Base-by-base conservation (phyloP, 2,329 filamentous ascomycete species). In the Mycosphaerella sp. region DNA sequence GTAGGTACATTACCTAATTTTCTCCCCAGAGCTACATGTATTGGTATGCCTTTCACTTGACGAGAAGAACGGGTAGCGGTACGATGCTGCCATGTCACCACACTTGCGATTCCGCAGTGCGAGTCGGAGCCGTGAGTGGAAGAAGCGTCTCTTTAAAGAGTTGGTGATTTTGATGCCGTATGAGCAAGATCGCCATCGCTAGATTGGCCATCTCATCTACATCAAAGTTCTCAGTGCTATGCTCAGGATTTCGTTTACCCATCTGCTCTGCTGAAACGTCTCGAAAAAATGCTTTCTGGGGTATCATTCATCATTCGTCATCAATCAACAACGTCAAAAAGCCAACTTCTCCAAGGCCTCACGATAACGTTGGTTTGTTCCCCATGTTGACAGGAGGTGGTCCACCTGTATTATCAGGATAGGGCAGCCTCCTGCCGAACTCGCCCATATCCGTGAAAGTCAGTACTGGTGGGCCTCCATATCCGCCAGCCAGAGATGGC, bases 341-440 rank as follows among this genome's bases (percentile, higher is more conserved):
- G 8, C 34, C 6, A 43, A 14, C 41, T 44, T 7, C 32, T 42
- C 10, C 36, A 29, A 29, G 26, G 5, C 32, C n/a, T 59, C 56
- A 49, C 48, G 46, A 57, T 26, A 62, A 46, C 21, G 54, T 55
- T 42, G 92, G 92, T 70, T 96, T 96, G 62, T 85, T 82, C 43
- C 86, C 84, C 79, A 89, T 87, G 65, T 95, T 95, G 6, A 95
- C 89, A 6, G 81, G 77, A 2, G 92, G 92, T 14, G 86, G 85
- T 26, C 86, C 48, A 6, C 42, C 87, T 64, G 95, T 86, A 44
- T 83, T 84, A 45, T 88, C 73, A 0, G 92, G 92, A 69, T 96
- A 96, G 0, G 90, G 90, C 34, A 88, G 78, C 14, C 59, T 48
- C 34, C 62, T 56, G 11, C 67, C 64, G 32, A 68, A 46, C 11